Evolutionary conservation across 2,329 filamentous ascomycete genomes (phyloP), one percentile per base, ranked within the genome.

Genomic region (Fusarium vanettenii): DNA sequence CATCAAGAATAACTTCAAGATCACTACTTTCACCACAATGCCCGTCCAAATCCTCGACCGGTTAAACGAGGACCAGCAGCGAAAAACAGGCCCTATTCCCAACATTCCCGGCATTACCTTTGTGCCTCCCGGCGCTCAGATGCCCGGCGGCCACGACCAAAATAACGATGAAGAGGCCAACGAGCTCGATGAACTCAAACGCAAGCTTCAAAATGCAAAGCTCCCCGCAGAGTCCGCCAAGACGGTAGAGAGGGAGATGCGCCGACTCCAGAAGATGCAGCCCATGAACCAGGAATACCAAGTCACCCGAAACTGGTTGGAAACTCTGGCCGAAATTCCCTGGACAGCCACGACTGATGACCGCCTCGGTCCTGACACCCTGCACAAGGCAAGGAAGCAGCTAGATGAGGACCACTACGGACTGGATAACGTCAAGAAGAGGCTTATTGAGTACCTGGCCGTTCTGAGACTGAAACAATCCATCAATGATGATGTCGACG

Each of bases 361-460:
- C 80, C 92, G 95, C 35, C 89, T 99, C 4, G 95, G 95, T 9
- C 89, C 91, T 0, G 92, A 95, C 11, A 98, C 95, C 0, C 83
- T 98, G 66, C 88, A 89, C 68, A 90, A 89, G 76, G 97, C 97
- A 8, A 91, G 95, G 64, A 94, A 95, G 84, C 97, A 98, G 82
- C 89, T 99, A 7, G 95, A 99, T 79, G 92, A 97, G 73, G 97
- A 99, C 80, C 97, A 99, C 82, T 98, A 98, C 78, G 97, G 97
- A 0, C 87, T 99, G 16, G 95, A 98, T 71, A 97, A 96, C 84
- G 96, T 99, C 80, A 99, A 99, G 90, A 98, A 98, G 88, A 90
- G 97, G 50, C 84, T 99, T 25, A 89, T 99, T 6, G 97, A 98
- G 82, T 99, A 99, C 80, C 88, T 99, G 50, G 97, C 97, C 3